A percentile compares a stretch with the other conserved stretches of the same genome.
Evolutionary conservation across 2,329 filamentous ascomycete species (phyloP).

Genomic region (Neonectria coccinea): DNA sequence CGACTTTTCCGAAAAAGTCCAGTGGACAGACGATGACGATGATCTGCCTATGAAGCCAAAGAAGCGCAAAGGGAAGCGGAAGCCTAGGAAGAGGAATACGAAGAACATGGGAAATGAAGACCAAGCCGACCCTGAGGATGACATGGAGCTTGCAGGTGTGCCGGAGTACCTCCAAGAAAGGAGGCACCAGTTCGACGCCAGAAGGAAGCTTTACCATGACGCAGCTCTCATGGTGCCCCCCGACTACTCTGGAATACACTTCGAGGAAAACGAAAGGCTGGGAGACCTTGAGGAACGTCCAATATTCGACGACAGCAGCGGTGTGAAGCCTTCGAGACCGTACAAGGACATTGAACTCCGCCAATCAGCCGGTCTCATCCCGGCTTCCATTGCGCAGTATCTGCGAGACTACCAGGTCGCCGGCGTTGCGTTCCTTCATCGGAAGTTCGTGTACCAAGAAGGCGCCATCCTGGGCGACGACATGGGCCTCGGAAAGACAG

Average conservation of each 20-base stretch:
- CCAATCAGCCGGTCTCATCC: constrained; percentile 83
- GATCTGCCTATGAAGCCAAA: constrained; percentile 69
- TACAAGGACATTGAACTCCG: constrained; percentile 82
- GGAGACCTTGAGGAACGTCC: constrained; percentile 73
- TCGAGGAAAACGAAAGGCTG: constrained; percentile 61
- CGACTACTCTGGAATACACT: constrained; percentile 78
- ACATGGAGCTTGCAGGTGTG: constrained; percentile 66
- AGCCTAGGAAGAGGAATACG: constrained; percentile 47
- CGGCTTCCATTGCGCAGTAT: constrained; percentile 90
- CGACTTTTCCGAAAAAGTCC: constrained; percentile 57
- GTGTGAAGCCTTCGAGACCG: constrained; percentile 72
- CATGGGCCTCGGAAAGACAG: constrained; percentile 97
- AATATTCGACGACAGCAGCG: constrained; percentile 66
- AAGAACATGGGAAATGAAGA: constrained; percentile 44
- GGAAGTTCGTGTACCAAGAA: constrained; percentile 89
- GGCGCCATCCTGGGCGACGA: constrained; percentile 94
- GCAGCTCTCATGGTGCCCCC: constrained; percentile 82
- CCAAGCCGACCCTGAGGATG: constrained; percentile 54
- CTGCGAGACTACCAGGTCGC: constrained; percentile 91
- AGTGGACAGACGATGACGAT: constrained; percentile 71
- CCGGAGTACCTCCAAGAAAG: constrained; percentile 80
- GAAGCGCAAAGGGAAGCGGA: constrained; percentile 47
- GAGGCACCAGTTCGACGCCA: constrained; percentile 75
- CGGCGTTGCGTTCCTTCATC: constrained; percentile 86
- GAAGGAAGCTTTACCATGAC: constrained; percentile 69